Conservation (phyloP, 2,329 filamentous ascomycete genomes). For the Trichothecium sympodiale region DNA sequence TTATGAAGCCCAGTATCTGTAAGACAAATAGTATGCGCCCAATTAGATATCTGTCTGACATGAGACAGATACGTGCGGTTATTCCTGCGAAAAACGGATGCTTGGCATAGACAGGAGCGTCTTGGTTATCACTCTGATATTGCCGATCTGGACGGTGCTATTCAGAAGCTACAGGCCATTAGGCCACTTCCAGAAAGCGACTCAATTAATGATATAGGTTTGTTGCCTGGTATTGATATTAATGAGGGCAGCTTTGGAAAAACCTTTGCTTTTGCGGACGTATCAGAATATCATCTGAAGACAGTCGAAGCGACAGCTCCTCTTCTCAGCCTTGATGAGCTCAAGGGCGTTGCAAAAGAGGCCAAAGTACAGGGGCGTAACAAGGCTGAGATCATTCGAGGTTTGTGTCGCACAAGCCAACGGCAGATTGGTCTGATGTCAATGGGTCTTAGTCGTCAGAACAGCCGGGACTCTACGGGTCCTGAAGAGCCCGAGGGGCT, state of each 20-base stretch:
- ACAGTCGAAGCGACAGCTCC: slow-evolving; percentile 75
- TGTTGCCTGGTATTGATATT: slow-evolving; percentile 19
- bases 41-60: slow-evolving; percentile 5
- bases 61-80: slow-evolving; percentile 68
- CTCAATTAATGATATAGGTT: slow-evolving; percentile 7
- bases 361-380: slow-evolving; percentile 80
- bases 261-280: slow-evolving; percentile 69
- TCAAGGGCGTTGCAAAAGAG: slow-evolving; percentile 76
- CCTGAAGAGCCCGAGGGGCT: slow-evolving; percentile 30
- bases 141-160: slow-evolving; percentile 56
- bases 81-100: slow-evolving; percentile 82
- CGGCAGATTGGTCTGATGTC: slow-evolving; percentile 68
- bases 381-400: slow-evolving; percentile 67
- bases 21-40: slow-evolving; percentile 19
- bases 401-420: slow-evolving; percentile 62
- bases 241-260: slow-evolving; percentile 36
- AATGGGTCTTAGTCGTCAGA: slow-evolving; percentile 52
- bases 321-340: slow-evolving; percentile 74
- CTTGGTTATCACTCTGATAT: slow-evolving; percentile 79
- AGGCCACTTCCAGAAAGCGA: slow-evolving; percentile 39
- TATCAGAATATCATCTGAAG: slow-evolving; percentile 60
- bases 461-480: slow-evolving; percentile 35
- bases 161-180: slow-evolving; percentile 49
- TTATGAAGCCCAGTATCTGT: slow-evolving; percentile 90
- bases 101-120: slow-evolving; percentile 75